Conservation (phyloP, 176 grass and related monocot genomes). For the Hyparrhenia diplandra region DNA sequence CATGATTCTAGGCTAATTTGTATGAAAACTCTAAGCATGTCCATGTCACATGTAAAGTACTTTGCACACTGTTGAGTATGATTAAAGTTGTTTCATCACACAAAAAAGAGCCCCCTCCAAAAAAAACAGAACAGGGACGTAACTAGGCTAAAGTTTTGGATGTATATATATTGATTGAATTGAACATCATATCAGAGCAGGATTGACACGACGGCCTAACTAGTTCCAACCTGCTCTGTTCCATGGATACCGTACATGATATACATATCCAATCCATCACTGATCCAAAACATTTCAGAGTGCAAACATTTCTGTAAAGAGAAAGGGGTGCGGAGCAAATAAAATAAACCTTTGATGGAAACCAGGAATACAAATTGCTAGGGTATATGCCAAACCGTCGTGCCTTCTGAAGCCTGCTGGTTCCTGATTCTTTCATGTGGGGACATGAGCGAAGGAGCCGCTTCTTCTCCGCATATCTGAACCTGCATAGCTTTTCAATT, state of each 20-base stretch:
- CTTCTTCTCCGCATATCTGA: slow-evolving; percentile 39
- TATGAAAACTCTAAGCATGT: not conserved
- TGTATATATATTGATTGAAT: not conserved
- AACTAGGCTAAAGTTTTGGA: not conserved
- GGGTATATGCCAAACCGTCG: slow-evolving; percentile 16
- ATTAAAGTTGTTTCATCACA: not conserved
- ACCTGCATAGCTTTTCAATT: slow-evolving; percentile 3
- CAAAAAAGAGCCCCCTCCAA: not conserved
- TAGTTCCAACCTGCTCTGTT: slow-evolving; percentile 16
- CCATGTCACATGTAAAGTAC: not conserved
- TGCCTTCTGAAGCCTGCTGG: slow-evolving; percentile 29
- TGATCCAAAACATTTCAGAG: not conserved
- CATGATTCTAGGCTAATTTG: not conserved
- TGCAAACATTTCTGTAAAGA: not conserved
- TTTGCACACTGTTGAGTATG: not conserved
- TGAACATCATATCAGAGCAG: not conserved
- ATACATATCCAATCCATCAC: not conserved
- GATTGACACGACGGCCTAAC: slow-evolving; percentile 25
- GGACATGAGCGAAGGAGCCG: slow-evolving; percentile 17
- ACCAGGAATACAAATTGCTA: not conserved
- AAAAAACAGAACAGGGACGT: not conserved
- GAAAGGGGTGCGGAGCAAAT: not conserved
- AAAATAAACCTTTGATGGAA: slow-evolving; percentile 18
- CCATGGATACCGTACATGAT: slow-evolving; percentile 5
- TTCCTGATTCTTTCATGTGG: slow-evolving; percentile 16